Conservation (phyloP, 1,139 yeast species). For the Keqinozyma sinolaborantium region DNA sequence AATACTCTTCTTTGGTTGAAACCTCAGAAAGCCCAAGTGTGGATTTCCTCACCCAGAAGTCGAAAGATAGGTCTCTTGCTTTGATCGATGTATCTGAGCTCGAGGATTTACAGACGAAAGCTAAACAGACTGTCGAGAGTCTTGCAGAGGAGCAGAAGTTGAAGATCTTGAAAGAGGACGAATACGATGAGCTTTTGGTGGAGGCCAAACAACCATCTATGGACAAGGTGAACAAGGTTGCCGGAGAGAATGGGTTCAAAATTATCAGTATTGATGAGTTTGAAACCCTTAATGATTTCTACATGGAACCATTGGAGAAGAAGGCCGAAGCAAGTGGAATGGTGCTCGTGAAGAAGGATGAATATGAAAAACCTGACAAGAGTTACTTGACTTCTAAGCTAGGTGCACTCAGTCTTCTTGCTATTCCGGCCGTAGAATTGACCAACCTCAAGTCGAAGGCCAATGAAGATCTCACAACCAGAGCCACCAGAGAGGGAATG, state of each 20-base stretch:
- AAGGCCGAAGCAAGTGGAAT: conserved; percentile 13
- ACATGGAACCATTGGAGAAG: conserved; percentile 14
- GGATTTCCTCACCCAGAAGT: conserved; percentile 16
- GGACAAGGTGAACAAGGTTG: conserved; percentile 19
- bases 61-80: conserved; percentile 6
- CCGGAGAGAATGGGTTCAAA: conserved; percentile 18
- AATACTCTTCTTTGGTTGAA: conserved; percentile 16
- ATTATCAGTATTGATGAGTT: conserved; percentile 18
- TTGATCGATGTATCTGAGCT: background rate
- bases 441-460: conserved; percentile 8
- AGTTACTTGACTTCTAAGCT: conserved; percentile 75
- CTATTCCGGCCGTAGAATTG: conserved; percentile 3
- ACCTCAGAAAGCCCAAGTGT: conserved; percentile 14
- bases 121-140: background rate
- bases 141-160: background rate
- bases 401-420: conserved; percentile 46
- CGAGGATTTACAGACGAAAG: background rate
- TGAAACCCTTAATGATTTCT: conserved; percentile 10
- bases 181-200: conserved; percentile 10
- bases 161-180: conserved; percentile 4
- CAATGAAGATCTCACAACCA: conserved; percentile 14
- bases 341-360: conserved; percentile 4
- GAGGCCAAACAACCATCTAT: conserved; percentile 20
- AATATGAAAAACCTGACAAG: conserved; percentile 35
- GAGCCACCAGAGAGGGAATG: conserved; percentile 16